Percentiles rank a stretch among this genome's conserved stretches.
Evolutionary conservation across 2,329 filamentous ascomycete species (phyloP).

Genomic region (Cercospora sesami): DNA sequence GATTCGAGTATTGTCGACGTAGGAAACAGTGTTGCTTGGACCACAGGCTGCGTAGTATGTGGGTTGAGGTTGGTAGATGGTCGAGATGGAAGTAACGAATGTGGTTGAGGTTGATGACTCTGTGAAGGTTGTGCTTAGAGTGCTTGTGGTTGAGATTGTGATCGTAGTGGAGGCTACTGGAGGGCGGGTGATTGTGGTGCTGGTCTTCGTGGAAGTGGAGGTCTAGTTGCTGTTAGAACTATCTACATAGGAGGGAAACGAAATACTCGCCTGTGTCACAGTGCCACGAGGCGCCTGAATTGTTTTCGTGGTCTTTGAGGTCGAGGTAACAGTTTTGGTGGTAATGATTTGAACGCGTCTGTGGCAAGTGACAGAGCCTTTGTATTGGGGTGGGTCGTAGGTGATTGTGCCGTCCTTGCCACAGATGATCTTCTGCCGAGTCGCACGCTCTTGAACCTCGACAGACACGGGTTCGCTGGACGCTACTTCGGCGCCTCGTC

Average conservation of each 20-base stretch:
- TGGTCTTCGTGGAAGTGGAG: conserved; percentile 11
- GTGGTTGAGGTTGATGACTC: conserved; percentile 13
- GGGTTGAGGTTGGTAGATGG: conserved; percentile 18
- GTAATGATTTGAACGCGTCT: conserved; percentile 16
- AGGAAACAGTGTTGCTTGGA: conserved; percentile 18
- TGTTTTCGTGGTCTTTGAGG: conserved; percentile 14
- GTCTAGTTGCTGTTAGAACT: conserved; percentile 14
- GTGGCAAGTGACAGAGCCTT: conserved; percentile 20
- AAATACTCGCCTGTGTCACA: conserved; percentile 9
- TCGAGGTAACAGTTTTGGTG: conserved; percentile 18
- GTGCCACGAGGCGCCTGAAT: conserved; percentile 17
- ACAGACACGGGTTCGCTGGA: background rate
- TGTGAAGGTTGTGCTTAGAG: conserved; percentile 15
- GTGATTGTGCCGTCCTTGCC: conserved; percentile 17
- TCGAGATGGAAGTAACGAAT: conserved; percentile 11
- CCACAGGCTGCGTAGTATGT: conserved; percentile 23
- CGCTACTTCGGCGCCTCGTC: conserved; percentile 1
- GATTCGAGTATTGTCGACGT: conserved; percentile 18
- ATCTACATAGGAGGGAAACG: background rate
- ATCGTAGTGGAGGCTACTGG: conserved; percentile 18
- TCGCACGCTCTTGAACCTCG: conserved; percentile 9
- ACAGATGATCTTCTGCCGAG: conserved; percentile 19
- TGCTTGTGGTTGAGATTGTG: conserved; percentile 16
- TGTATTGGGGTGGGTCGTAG: conserved; percentile 20
- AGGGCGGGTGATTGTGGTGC: conserved; percentile 12